These are phyloP conservation scores for Bullera alba DNA, from an alignment of 768 basidiomycete genomes.

Conservation along the genomic window DNA sequence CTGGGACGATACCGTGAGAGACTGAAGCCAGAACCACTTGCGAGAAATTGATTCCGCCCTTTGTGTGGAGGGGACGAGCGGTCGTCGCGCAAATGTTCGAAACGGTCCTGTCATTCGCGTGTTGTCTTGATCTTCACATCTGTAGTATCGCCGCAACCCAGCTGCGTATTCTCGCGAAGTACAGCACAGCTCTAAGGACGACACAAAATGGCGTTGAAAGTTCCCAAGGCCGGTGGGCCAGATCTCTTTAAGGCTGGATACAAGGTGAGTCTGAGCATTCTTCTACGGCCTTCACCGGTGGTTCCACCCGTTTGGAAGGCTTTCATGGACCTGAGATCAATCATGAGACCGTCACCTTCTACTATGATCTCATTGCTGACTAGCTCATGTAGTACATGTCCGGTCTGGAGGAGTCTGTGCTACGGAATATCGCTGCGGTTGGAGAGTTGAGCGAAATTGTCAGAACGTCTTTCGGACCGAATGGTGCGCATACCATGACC, in stretches of 20 bases:
- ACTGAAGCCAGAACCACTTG: too few relatives aligned
- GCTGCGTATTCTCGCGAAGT: too few relatives aligned
- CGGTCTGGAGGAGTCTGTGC: constrained; percentile 93
- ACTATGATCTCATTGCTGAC: too few relatives aligned
- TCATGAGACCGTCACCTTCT: not conserved
- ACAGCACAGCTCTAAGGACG: not conserved
- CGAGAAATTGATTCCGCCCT: too few relatives aligned
- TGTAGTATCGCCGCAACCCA: too few relatives aligned
- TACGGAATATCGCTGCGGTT: constrained; percentile 95
- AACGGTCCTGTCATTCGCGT: too few relatives aligned
- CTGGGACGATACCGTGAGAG: too few relatives aligned
- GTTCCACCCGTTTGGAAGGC: not conserved
- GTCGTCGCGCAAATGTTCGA: too few relatives aligned
- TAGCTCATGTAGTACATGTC: constrained; percentile 53
- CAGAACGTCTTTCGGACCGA: constrained; percentile 91
- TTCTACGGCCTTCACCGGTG: not conserved
- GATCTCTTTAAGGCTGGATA: constrained; percentile 97
- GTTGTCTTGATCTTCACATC: too few relatives aligned
- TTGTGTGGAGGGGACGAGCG: too few relatives aligned
- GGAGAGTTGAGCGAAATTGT: constrained; percentile 89
- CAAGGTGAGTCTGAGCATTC: constrained; percentile 59
- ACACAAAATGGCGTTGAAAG: constrained; percentile 77
- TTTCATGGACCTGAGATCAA: not conserved
- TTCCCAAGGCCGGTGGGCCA: constrained; percentile 71
- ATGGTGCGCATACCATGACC: constrained; percentile 58